A percentile compares a stretch with the other conserved stretches of the same genome.
phyloP scores from a whole-genome alignment of 371 early-diverging fungal genomes.

The Mortierella sp. region DNA sequence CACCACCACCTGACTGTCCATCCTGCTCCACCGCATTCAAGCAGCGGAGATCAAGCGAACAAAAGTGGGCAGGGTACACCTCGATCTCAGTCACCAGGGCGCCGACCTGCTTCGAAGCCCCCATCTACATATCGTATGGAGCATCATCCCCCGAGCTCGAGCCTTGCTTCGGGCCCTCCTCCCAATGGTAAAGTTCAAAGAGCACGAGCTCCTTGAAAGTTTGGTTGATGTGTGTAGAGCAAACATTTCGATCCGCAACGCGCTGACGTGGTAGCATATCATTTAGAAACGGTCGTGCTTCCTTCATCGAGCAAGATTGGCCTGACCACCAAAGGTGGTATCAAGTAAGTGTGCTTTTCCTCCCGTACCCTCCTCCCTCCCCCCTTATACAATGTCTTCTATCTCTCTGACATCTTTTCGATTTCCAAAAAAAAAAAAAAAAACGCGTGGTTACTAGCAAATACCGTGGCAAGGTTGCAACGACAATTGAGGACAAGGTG shows the following conservation, averaged over 20 bases:
- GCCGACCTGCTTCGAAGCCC: constrained; percentile 10
- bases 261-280: neutral
- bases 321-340: constrained; percentile 46
- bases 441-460: constrained; percentile 20
- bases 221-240: neutral
- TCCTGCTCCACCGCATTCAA: neutral
- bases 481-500: constrained; percentile 49
- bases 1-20: constrained; percentile 2
- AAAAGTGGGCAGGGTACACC: constrained; percentile 36
- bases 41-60: constrained; percentile 6
- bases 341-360: constrained; percentile 27
- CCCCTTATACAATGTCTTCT: neutral
- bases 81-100: constrained; percentile 15
- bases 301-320: constrained; percentile 42
- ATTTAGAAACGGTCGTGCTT: constrained; percentile 29
- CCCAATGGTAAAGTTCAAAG: constrained; percentile 15
- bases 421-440: neutral
- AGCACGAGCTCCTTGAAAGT: neutral
- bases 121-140: constrained; percentile 16
- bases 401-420: neutral
- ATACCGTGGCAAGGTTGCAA: constrained; percentile 51
- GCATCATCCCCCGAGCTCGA: constrained; percentile 9
- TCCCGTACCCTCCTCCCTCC: neutral
- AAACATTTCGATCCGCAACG: neutral
- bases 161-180: neutral